A percentile compares a stretch with the other conserved stretches of the same genome.
Evolutionary conservation across 2,329 filamentous ascomycete genomes (phyloP).

Genomic region (Paracoccidioides brasiliensis): DNA sequence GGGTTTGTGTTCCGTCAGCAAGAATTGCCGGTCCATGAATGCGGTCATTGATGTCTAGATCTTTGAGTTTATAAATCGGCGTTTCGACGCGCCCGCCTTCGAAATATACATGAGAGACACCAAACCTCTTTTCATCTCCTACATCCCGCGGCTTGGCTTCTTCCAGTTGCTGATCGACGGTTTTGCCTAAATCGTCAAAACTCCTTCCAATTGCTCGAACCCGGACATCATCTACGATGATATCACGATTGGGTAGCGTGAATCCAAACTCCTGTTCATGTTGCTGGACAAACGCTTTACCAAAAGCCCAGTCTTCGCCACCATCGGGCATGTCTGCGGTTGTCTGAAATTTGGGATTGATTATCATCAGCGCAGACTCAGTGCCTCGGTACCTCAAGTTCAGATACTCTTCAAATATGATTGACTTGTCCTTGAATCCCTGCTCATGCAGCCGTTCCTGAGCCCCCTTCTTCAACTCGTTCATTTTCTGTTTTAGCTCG

Average conservation of each 20-base stretch:
- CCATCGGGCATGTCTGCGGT: slow-evolving; percentile 41
- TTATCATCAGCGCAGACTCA: slow-evolving; percentile 80
- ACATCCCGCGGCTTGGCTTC: slow-evolving; percentile 49
- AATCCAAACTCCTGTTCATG: slow-evolving; percentile 92
- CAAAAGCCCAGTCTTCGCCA: slow-evolving; percentile 68
- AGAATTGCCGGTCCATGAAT: slow-evolving; percentile 73
- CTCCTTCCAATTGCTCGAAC: slow-evolving; percentile 83
- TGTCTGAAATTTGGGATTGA: slow-evolving; percentile 56
- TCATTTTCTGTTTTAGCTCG: slow-evolving; percentile 60
- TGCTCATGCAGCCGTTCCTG: slow-evolving; percentile 55
- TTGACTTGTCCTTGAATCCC: slow-evolving; percentile 61
- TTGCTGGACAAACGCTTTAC: slow-evolving; percentile 69
- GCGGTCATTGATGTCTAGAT: slow-evolving; percentile 57
- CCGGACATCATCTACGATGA: slow-evolving; percentile 81
- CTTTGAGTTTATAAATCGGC: slow-evolving; percentile 68
- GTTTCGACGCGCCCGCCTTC: slow-evolving; percentile 67
- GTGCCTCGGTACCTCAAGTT: slow-evolving; percentile 89
- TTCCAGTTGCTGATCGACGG: slow-evolving; percentile 70
- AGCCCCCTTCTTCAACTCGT: slow-evolving; percentile 66
- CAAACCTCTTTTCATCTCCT: slow-evolving; percentile 50
- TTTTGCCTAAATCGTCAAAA: slow-evolving; percentile 65
- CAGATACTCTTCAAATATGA: slow-evolving; percentile 80
- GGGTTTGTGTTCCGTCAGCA: slow-evolving; percentile 60
- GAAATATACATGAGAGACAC: slow-evolving; percentile 64
- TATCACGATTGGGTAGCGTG: slow-evolving; percentile 68